Evolutionary conservation across 768 basidiomycete genomes (phyloP).

Genomic region (Rhizopogon sp.): DNA sequence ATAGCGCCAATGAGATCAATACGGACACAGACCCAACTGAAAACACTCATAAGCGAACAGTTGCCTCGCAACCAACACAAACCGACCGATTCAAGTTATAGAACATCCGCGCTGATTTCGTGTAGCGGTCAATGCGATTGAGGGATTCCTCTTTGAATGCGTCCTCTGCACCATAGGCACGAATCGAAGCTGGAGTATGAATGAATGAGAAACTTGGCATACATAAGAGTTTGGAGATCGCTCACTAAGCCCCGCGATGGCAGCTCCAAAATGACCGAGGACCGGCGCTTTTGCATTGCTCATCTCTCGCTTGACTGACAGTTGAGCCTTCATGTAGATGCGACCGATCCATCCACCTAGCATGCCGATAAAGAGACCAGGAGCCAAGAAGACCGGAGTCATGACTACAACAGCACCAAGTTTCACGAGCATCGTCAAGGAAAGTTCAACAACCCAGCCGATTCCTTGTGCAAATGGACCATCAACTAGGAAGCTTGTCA

Average conservation of each 20-base stretch:
- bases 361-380: conserved; percentile 29
- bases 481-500: conserved; percentile 24
- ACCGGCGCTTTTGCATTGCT: conserved; percentile 45
- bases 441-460: conserved; percentile 23
- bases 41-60: background rate
- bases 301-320: conserved; percentile 54
- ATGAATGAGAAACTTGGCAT: background rate
- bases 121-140: conserved; percentile 43
- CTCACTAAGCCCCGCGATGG: conserved; percentile 44
- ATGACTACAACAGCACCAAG: conserved; percentile 32
- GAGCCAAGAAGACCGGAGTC: conserved; percentile 35
- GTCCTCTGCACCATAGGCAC: conserved; percentile 51
- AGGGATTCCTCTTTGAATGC: conserved; percentile 37
- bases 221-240: background rate
- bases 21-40: conserved; percentile 43
- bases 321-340: conserved; percentile 51
- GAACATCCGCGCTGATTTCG: conserved; percentile 35
- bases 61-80: background rate
- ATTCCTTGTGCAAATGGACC: conserved; percentile 25
- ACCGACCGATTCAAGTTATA: conserved; percentile 43
- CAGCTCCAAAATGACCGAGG: conserved; percentile 46
- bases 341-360: conserved; percentile 41
- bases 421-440: conserved; percentile 29
- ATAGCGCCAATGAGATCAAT: conserved; percentile 55
- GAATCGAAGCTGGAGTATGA: conserved; percentile 34